Evolutionary conservation across 495 filamentous ascomycete genomes (phyloP).

Genomic region (Penicillium macrosclerotiorum): DNA sequence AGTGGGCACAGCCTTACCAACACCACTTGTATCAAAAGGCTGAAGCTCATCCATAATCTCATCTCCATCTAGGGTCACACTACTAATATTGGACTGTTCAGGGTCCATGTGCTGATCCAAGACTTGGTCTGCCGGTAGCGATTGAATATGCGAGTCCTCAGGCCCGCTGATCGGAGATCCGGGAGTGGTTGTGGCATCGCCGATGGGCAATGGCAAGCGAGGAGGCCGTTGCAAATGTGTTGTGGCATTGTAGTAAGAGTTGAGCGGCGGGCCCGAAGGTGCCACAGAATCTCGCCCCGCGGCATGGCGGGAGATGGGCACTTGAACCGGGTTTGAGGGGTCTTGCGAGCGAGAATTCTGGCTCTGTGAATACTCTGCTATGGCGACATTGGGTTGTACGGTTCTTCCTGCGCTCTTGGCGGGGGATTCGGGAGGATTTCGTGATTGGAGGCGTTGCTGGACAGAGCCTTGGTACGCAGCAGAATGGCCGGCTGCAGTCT

Average conservation of each 20-base stretch:
- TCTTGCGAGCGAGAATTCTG: slow-evolving; percentile 28
- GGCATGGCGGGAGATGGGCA: slow-evolving; percentile 40
- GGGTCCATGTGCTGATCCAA: slow-evolving; percentile 46
- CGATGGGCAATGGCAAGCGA: slow-evolving; percentile 85
- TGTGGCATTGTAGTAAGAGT: slow-evolving; percentile 50
- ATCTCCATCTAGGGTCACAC: slow-evolving; percentile 73
- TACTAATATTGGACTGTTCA: slow-evolving; percentile 63
- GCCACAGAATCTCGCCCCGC: slow-evolving; percentile 36
- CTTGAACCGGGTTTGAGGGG: slow-evolving; percentile 48
- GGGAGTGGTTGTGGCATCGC: slow-evolving; percentile 79
- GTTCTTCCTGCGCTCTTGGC: slow-evolving; percentile 20
- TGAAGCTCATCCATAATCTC: slow-evolving; percentile 73
- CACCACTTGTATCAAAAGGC: slow-evolving; percentile 52
- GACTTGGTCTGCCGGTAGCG: slow-evolving; percentile 48
- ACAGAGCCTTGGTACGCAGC: slow-evolving; percentile 32
- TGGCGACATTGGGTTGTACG: slow-evolving; percentile 23
- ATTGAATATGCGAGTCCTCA: slow-evolving; percentile 47
- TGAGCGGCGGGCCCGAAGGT: slow-evolving; percentile 46
- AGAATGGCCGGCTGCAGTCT: slow-evolving; percentile 43
- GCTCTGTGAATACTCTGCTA: slow-evolving; percentile 20
- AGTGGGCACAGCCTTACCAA: slow-evolving; percentile 64
- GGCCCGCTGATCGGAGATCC: slow-evolving; percentile 79
- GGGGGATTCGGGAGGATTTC: slow-evolving; percentile 30
- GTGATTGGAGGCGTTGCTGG: slow-evolving; percentile 41
- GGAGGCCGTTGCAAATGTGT: slow-evolving; percentile 71